phyloP scores from a whole-genome alignment of 164 flowering plant species.

The Malania oleifera region DNA sequence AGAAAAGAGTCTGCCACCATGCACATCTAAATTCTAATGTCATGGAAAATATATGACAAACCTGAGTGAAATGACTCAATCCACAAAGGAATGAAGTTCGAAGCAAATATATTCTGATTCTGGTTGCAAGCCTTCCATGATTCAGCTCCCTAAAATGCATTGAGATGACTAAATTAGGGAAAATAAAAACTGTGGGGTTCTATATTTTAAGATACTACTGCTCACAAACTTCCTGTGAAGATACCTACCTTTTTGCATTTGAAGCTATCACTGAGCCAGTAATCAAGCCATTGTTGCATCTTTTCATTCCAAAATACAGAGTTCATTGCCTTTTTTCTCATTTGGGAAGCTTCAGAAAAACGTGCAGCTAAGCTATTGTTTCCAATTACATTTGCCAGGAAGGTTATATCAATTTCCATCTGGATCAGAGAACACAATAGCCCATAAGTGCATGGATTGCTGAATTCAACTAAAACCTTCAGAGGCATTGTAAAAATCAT shows the following conservation, averaged over 20 bases:
- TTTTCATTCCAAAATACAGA: constrained; percentile 69
- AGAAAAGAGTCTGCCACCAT: background rate
- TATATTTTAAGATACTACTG: background rate
- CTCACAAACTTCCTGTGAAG: background rate
- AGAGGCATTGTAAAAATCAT: constrained; percentile 1
- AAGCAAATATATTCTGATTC: constrained; percentile 59
- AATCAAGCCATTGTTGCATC: constrained; percentile 92
- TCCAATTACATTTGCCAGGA: constrained; percentile 51
- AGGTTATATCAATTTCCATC: constrained; percentile 91
- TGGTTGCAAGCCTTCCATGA: constrained; percentile 53
- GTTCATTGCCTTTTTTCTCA: constrained; percentile 48
- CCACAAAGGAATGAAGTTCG: constrained; percentile 90
- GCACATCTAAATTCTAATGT: background rate
- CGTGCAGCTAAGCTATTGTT: constrained; percentile 24
- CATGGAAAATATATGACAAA: constrained; percentile 11
- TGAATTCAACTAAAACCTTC: background rate
- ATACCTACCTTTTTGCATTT: constrained; percentile 33
- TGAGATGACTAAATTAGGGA: background rate
- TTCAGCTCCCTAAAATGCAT: constrained; percentile 41
- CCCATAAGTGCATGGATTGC: background rate
- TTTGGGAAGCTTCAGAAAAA: constrained; percentile 52
- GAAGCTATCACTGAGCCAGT: constrained; percentile 45
- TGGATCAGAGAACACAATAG: constrained; percentile 20
- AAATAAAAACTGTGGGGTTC: background rate
- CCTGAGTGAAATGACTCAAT: constrained; percentile 63